Conservation (phyloP, 2,329 filamentous ascomycete species). For the Myriosclerotinia scirpicola region DNA sequence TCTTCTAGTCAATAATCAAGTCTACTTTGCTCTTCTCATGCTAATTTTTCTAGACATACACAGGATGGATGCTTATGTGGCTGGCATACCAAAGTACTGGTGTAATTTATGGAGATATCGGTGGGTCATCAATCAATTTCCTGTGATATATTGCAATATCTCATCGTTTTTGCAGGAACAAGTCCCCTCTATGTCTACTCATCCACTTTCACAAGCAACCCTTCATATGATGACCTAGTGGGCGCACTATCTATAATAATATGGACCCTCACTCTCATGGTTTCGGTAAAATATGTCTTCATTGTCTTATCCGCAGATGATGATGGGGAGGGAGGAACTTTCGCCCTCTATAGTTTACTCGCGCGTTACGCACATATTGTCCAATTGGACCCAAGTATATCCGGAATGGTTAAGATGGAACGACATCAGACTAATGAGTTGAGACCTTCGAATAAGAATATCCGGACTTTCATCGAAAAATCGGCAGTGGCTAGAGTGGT, state of each 20-base stretch:
- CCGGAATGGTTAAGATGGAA: slow-evolving; percentile 57
- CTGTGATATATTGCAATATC: neutral
- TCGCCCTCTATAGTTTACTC: slow-evolving; percentile 64
- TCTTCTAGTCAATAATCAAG: neutral
- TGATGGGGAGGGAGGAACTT: slow-evolving; percentile 70
- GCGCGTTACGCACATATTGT: slow-evolving; percentile 62
- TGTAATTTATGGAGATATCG: slow-evolving; percentile 70
- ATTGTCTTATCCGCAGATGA: slow-evolving; percentile 67
- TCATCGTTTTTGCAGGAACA: slow-evolving; percentile 35
- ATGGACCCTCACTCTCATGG: slow-evolving; percentile 68
- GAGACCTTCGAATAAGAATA: slow-evolving; percentile 49
- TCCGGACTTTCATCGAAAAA: slow-evolving; percentile 59
- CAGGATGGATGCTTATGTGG: slow-evolving; percentile 42
- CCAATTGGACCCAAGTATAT: slow-evolving; percentile 56
- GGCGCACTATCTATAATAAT: slow-evolving; percentile 67
- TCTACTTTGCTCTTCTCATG: too few relatives aligned
- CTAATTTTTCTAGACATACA: slow-evolving; percentile 29
- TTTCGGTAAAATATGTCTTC: slow-evolving; percentile 67
- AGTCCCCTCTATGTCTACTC: slow-evolving; percentile 71
- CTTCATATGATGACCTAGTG: slow-evolving; percentile 58
- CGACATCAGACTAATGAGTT: slow-evolving; percentile 59
- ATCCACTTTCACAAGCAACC: slow-evolving; percentile 60
- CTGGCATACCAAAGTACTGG: slow-evolving; percentile 65
- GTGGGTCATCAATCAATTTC: slow-evolving; percentile 42
- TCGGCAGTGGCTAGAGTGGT: slow-evolving; percentile 52